Percentiles rank a stretch among this genome's conserved stretches.
phyloP scores from a whole-genome alignment of 139 green algal species.

The Limnomonas spitsbergensis region DNA sequence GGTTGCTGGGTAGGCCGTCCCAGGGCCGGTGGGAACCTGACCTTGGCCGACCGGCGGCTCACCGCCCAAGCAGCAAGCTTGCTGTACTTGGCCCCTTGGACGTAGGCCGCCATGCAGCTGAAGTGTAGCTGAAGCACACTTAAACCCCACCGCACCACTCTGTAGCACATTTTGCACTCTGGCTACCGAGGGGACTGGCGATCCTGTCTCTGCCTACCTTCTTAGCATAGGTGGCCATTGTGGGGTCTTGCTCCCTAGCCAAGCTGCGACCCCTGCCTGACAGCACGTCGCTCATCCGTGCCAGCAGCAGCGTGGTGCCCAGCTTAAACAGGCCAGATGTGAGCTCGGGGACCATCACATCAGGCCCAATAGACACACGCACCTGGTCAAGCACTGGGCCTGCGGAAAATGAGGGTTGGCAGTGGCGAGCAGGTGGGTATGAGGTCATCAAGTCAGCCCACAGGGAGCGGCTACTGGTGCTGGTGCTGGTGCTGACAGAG shows the following conservation, averaged over 20 bases:
- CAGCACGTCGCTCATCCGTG: slow-evolving; percentile 45
- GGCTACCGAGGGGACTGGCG: neutral
- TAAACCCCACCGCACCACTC: too few species aligned
- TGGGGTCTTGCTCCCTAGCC: slow-evolving; percentile 40
- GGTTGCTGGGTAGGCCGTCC: too few species aligned
- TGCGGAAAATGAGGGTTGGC: slow-evolving; percentile 9
- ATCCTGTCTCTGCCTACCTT: neutral
- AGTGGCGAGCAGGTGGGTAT: neutral
- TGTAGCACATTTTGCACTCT: too few species aligned
- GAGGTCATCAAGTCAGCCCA: neutral
- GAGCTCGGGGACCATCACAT: slow-evolving; percentile 58
- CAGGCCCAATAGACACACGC: slow-evolving; percentile 13
- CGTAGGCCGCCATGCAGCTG: too few species aligned
- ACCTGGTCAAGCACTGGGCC: slow-evolving; percentile 70
- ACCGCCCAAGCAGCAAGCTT: too few species aligned
- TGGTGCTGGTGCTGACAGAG: too few species aligned
- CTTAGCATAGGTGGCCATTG: slow-evolving; percentile 39
- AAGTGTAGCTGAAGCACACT: too few species aligned
- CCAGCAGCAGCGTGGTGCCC: slow-evolving; percentile 52
- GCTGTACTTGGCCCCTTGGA: too few species aligned
- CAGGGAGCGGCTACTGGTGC: neutral
- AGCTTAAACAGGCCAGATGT: slow-evolving; percentile 52
- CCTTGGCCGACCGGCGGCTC: too few species aligned
- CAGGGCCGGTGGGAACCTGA: too few species aligned
- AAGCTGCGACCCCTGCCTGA: slow-evolving; percentile 16